Base-by-base conservation (phyloP, 805 yeast species). In the Candida mattraensis region DNA sequence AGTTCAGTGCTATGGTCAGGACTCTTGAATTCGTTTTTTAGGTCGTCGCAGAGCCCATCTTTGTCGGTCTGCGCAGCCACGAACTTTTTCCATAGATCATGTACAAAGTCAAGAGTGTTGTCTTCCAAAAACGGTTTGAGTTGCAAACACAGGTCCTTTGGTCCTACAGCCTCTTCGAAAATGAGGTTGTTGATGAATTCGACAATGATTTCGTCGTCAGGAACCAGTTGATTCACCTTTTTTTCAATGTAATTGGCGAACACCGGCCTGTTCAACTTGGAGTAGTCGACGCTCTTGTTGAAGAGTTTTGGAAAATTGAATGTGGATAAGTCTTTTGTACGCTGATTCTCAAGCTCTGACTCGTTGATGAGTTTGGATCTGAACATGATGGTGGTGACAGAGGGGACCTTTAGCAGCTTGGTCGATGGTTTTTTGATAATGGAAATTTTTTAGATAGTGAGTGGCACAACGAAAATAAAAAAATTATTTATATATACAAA, bases 161-260 rank as follows among this genome's bases (percentile, higher is more conserved):
- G 66, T 35, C 65, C 63, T 0, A 73, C 69, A 12, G 44, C 40
- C 7, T 59, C 65, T 7, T 54, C 61, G 24, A 76, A 49, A 0
- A 51, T 35, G 28, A 75, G 51, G 47, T 76, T 78, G 31, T 55
- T 53, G 4, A 70, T 51, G 37, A 70, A 74, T 24, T 69, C 77
- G 3, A 63, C 56, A 3, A 75, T 67, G 12, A 54, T 55, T 16
- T 75, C 81, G 44, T 76, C 81, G 29, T 71, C 78, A 0, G 76
- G 76, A 9, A 73, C 50, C 8, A 61, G 52, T 28, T 59, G 50
- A 11, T 60, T 52, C 19, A 74, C 37, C 31, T 54, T 46, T 4
- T 50, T 46, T 3, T 42, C 46, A 13, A 74, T 58, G 75, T 78
- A 75, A 11, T 44, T 42, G 31, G 60, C 54, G 4, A 74, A 56